A percentile compares a stretch with the other conserved stretches of the same genome.
Evolutionary conservation across 2,329 filamentous ascomycete species (phyloP).

Genomic region (Huntiella bhutanensis): DNA sequence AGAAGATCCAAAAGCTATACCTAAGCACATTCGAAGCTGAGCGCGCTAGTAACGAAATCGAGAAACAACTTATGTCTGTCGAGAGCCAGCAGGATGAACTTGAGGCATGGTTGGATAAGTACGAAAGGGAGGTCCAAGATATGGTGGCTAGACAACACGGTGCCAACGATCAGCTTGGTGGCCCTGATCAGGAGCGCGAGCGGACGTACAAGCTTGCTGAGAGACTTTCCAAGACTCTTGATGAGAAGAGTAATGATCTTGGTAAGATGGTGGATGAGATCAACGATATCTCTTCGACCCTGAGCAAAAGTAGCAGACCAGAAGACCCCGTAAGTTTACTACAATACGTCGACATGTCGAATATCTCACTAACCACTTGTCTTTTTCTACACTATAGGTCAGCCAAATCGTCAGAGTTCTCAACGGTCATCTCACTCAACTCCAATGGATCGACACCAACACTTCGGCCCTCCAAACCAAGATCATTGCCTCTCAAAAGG

Average conservation of each 20-base stretch:
- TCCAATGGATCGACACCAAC: conserved; percentile 85
- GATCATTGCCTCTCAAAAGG: conserved; percentile 65
- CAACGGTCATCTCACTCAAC: conserved; percentile 76
- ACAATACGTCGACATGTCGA: background rate
- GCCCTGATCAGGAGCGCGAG: conserved; percentile 89
- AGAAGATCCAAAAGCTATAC: conserved; percentile 88
- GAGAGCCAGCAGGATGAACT: conserved; percentile 89
- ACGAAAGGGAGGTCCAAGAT: conserved; percentile 79
- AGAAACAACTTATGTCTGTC: conserved; percentile 73
- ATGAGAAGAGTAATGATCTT: conserved; percentile 84
- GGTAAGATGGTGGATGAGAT: conserved; percentile 97
- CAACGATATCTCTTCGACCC: conserved; percentile 72
- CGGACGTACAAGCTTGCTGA: conserved; percentile 91
- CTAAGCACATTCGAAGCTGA: conserved; percentile 85
- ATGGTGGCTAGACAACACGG: conserved; percentile 66
- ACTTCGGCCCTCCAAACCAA: conserved; percentile 65
- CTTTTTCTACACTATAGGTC: conserved; percentile 33
- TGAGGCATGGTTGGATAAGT: conserved; percentile 70
- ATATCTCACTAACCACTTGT: conserved; percentile 3
- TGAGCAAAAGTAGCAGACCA: conserved; percentile 76
- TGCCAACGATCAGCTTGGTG: conserved; percentile 57
- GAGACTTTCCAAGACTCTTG: conserved; percentile 73
- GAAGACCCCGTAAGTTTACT: conserved; percentile 58
- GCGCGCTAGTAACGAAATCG: conserved; percentile 79
- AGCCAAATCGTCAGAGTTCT: conserved; percentile 91